Evolutionary conservation across 305 asterid species (phyloP), one percentile per base, ranked within the genome.

Genomic region (Fraxinus sp.): DNA sequence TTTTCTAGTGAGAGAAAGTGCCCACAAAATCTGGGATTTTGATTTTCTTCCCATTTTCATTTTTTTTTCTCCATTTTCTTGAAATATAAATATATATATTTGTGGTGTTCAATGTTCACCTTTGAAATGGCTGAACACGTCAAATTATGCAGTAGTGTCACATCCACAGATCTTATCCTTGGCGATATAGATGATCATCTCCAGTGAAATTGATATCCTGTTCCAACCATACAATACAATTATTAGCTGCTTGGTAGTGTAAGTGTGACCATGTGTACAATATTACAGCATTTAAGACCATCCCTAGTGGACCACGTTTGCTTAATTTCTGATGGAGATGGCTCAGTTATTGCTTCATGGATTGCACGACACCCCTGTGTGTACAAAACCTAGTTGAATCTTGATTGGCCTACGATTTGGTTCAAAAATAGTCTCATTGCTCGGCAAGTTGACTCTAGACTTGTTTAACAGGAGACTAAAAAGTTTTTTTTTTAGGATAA

Each of bases 161-260:
- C 91, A 81, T 86, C 90, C 52, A 30, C 14, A 87, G 83, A 85
- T 87, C 89, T 89, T 89, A 87, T 89, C 90, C 88, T 87, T 87
- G 90, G 79, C 86, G 91, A 89, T 85, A 83, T 71, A 73, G 46
- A 14, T n/a, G 32, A 13, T 55, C 73, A 86, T 86, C 92, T 85
- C 90, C 89, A 32, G 44, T 72, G 46, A 87, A 87, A 81, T 81
- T 77, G 82, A 84, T 83, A 82, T 89, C 91, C 90, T 87, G 91
- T 80, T 80, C 20, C 85, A 85, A 83, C 86, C 82, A 86, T 79
- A 83, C 76, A 72, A 32, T 11, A 30, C 85, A 76, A 80, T 79
- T 82, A 84, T 70, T 81, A 83, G 74, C 74, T 66, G 74, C n/a
- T 64, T 64, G 14, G 73, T 66, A 4, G 74, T 24, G 36, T 26